These are phyloP conservation scores for Suhomyces kilbournensis DNA, from an alignment of 805 yeast species.

Conservation along the genomic window DNA sequence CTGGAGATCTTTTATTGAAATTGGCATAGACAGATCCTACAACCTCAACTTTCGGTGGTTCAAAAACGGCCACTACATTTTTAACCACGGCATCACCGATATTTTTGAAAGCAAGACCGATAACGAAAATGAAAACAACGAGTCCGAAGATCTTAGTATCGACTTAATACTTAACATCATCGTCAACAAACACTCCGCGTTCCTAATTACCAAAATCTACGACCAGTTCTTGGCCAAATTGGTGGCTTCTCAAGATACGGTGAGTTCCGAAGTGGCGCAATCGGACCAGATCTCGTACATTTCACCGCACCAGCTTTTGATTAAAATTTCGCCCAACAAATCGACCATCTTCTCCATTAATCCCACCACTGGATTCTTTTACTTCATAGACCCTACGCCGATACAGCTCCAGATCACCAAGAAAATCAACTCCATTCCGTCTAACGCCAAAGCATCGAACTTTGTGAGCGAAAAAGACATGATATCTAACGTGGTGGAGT, in stretches of 20 bases:
- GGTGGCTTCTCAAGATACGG: conserved; percentile 1
- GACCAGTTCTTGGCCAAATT: conserved; percentile 4
- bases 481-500: conserved; percentile 28
- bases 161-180: conserved; percentile 34
- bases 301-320: conserved; percentile 32
- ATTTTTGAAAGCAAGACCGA: conserved; percentile 1
- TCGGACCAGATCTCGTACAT: conserved; percentile 11
- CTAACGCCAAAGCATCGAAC: conserved; percentile 15
- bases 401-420: conserved; percentile 30
- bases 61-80: conserved; percentile 48
- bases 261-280: not conserved
- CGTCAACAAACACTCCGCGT: conserved; percentile 38
- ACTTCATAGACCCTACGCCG: conserved; percentile 38
- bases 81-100: conserved; percentile 19
- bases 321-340: conserved; percentile 31
- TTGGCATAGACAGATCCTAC: conserved; percentile 51
- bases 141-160: conserved; percentile 31
- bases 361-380: conserved; percentile 40
- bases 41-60: conserved; percentile 60
- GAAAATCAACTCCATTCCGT: conserved; percentile 27
- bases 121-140: conserved; percentile 13
- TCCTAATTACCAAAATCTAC: conserved; percentile 25
- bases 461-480: conserved; percentile 31
- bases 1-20: conserved; percentile 54
- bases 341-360: conserved; percentile 37